Evolutionary conservation across 805 yeast species (phyloP).

Genomic region (Komagataella mondaviorum): DNA sequence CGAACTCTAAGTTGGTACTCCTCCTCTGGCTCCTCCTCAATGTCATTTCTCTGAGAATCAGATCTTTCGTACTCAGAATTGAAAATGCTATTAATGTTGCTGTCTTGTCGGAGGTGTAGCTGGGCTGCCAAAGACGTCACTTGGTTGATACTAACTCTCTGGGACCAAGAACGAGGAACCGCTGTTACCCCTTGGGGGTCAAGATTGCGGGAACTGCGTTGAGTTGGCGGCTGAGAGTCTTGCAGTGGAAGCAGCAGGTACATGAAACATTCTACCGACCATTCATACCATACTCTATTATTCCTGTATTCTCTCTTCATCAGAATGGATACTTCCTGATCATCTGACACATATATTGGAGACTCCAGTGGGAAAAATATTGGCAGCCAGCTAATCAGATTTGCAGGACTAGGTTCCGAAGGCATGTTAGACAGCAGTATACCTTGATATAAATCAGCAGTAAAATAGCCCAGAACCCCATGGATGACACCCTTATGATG

Average conservation of each 20-base stretch:
- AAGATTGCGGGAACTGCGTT: not conserved
- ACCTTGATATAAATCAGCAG: conserved; percentile 53
- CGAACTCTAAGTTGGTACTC: conserved; percentile 28
- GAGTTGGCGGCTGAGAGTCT: not conserved
- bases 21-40: conserved; percentile 16
- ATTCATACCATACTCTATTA: conserved; percentile 49
- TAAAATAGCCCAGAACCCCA: conserved; percentile 67
- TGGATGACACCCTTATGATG: conserved; percentile 43
- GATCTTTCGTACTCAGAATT: conserved; percentile 3
- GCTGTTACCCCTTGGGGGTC: not conserved
- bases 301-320: conserved; percentile 31
- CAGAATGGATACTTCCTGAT: conserved; percentile 37
- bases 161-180: not conserved
- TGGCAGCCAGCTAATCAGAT: conserved; percentile 58
- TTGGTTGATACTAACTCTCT: not conserved
- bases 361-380: conserved; percentile 44
- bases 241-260: not conserved
- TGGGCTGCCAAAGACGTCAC: not conserved
- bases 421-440: conserved; percentile 39
- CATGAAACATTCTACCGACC: conserved; percentile 24
- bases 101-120: not conserved
- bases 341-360: conserved; percentile 39
- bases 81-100: conserved; percentile 4
- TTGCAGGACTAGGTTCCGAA: conserved; percentile 21
- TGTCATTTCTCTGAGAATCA: not conserved